phyloP scores from a whole-genome alignment of 129 eudicot species.

The Tagetes patula region DNA sequence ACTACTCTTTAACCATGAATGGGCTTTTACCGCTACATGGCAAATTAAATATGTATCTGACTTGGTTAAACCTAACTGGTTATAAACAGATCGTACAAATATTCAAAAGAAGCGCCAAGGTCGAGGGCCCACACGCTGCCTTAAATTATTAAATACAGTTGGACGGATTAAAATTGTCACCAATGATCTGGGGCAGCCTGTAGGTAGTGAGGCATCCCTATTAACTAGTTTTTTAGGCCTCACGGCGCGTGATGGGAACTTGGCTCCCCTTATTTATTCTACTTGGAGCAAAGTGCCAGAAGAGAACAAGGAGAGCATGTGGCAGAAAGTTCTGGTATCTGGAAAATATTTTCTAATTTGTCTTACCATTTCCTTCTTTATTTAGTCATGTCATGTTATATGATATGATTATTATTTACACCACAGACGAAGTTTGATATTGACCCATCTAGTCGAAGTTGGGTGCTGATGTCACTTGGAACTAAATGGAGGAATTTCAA shows the following conservation, averaged over 20 bases:
- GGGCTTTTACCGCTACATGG: not conserved
- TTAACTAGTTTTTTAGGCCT: slow-evolving; percentile 52
- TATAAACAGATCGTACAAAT: slow-evolving; percentile 32
- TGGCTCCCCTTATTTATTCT: slow-evolving; percentile 51
- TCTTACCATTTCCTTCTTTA: not conserved
- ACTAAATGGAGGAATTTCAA: slow-evolving; percentile 58
- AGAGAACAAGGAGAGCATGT: slow-evolving; percentile 54
- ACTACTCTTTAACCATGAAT: slow-evolving; percentile 10
- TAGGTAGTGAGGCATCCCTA: slow-evolving; percentile 47
- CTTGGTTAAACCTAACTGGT: slow-evolving; percentile 8
- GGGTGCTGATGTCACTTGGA: slow-evolving; percentile 57
- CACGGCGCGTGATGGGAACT: slow-evolving; percentile 51
- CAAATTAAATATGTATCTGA: not conserved
- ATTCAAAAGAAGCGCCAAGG: slow-evolving; percentile 31
- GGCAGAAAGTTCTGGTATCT: slow-evolving; percentile 44
- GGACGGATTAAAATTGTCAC: slow-evolving; percentile 38
- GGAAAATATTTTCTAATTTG: not conserved
- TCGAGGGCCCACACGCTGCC: slow-evolving; percentile 46
- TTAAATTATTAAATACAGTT: slow-evolving; percentile 28
- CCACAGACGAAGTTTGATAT: slow-evolving; percentile 53
- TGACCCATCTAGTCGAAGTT: slow-evolving; percentile 42
- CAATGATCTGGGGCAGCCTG: slow-evolving; percentile 50
- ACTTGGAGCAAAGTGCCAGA: slow-evolving; percentile 57
- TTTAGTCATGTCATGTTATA: not conserved
- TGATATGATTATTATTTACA: not conserved